These are phyloP conservation scores for Dactylellina leptospora DNA, from an alignment of 2,329 filamentous ascomycete species.

Conservation along the genomic window DNA sequence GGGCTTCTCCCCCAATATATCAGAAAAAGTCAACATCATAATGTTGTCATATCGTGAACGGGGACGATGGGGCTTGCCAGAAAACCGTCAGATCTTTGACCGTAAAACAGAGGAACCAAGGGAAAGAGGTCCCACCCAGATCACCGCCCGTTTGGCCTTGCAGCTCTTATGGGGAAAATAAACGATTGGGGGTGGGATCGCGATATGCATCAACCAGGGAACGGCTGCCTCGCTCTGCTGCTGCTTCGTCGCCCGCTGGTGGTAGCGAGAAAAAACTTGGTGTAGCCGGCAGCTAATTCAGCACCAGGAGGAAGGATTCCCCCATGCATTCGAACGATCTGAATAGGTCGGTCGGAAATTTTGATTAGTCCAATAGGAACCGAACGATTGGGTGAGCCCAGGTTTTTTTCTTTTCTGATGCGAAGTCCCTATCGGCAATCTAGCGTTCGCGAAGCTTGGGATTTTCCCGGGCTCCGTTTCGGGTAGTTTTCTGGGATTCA, in stretches of 20 bases:
- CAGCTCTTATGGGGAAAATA: neutral
- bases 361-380: conserved; percentile 53
- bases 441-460: conserved; percentile 53
- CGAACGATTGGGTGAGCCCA: conserved; percentile 53
- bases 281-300: conserved; percentile 50
- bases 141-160: conserved; percentile 33
- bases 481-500: conserved; percentile 44
- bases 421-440: conserved; percentile 53
- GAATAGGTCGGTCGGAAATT: conserved; percentile 41
- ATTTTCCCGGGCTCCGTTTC: conserved; percentile 45
- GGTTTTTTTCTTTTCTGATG: conserved; percentile 24
- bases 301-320: conserved; percentile 18
- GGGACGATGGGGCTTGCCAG: neutral
- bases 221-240: conserved; percentile 3
- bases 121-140: neutral
- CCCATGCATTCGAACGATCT: conserved; percentile 18
- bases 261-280: conserved; percentile 37
- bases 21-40: conserved; percentile 14
- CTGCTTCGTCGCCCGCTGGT: conserved; percentile 3
- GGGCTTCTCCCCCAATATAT: conserved; percentile 17
- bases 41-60: conserved; percentile 32
- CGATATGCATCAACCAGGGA: conserved; percentile 37
- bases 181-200: conserved; percentile 19
- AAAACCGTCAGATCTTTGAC: neutral
- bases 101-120: conserved; percentile 9